Conservation (phyloP, 2,329 filamentous ascomycete species). For the Fusarium oxysporum region DNA sequence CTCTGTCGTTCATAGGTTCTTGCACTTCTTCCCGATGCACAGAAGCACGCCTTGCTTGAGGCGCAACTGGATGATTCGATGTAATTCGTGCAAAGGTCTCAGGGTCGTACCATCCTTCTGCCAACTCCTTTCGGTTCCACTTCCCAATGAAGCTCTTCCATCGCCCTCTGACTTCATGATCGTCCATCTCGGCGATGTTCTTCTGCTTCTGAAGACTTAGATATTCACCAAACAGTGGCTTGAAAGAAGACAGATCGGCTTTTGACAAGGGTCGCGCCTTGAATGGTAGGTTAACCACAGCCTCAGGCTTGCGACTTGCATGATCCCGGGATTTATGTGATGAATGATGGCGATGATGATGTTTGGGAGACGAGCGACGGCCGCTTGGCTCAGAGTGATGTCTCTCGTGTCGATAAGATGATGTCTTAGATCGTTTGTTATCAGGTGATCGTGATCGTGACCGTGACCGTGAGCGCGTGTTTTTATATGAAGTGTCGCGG, state of each 20-base stretch:
- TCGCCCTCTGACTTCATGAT: slow-evolving; percentile 80
- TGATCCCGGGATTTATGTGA: slow-evolving; percentile 41
- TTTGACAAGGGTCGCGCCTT: slow-evolving; percentile 74
- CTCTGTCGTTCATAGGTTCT: slow-evolving; percentile 64
- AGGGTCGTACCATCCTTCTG: slow-evolving; percentile 94
- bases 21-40: slow-evolving; percentile 23
- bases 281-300: slow-evolving; percentile 66
- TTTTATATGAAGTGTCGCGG: slow-evolving; percentile 21
- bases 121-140: slow-evolving; percentile 91
- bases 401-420: slow-evolving; percentile 31
- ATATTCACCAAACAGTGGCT: slow-evolving; percentile 83
- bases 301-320: slow-evolving; percentile 22
- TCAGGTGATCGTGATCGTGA: slow-evolving; percentile 43
- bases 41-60: slow-evolving; percentile 9
- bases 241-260: slow-evolving; percentile 73
- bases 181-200: slow-evolving; percentile 74
- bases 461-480: slow-evolving; percentile 40
- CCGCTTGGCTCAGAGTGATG: slow-evolving; percentile 27
- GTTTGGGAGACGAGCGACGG: slow-evolving; percentile 32
- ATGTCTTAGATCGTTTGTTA: slow-evolving; percentile 29
- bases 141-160: slow-evolving; percentile 95
- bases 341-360: slow-evolving; percentile 35
- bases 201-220: slow-evolving; percentile 88
- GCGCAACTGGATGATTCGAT: slow-evolving; percentile 40
- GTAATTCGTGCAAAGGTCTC: slow-evolving; percentile 65